phyloP scores from a whole-genome alignment of 495 filamentous ascomycete species.

The Neurospora cerealis region DNA sequence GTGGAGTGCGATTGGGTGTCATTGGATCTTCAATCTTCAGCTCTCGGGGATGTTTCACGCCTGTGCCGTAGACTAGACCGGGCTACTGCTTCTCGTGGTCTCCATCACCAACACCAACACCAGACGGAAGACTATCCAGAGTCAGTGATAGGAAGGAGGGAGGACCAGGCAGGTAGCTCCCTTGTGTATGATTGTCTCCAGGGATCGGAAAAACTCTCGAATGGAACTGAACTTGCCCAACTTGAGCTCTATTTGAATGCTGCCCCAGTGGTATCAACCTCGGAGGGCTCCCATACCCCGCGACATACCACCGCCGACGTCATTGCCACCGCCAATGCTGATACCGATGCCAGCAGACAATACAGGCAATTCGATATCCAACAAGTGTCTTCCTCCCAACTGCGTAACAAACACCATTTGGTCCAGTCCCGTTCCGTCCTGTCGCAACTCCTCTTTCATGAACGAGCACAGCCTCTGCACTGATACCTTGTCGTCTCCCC shows the following conservation, averaged over 20 bases:
- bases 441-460: conserved; percentile 15
- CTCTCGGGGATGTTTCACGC: background rate
- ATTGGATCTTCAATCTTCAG: background rate
- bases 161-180: too few relatives aligned
- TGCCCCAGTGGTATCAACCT: background rate
- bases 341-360: background rate
- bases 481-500: background rate
- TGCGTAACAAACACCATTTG: conserved; percentile 19
- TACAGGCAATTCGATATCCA: conserved; percentile 16
- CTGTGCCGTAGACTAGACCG: background rate
- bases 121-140: too few relatives aligned
- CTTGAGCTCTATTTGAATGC: background rate
- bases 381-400: conserved; percentile 15
- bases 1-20: too few relatives aligned
- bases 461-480: conserved; percentile 19
- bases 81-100: background rate
- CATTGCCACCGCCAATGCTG: background rate
- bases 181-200: background rate
- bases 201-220: background rate
- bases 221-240: background rate
- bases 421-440: background rate
- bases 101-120: too few relatives aligned
- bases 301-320: background rate
- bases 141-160: too few relatives aligned
- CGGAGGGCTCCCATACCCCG: background rate